Conservation (phyloP, 2,329 filamentous ascomycete genomes). For the Pyrenophora seminiperda region DNA sequence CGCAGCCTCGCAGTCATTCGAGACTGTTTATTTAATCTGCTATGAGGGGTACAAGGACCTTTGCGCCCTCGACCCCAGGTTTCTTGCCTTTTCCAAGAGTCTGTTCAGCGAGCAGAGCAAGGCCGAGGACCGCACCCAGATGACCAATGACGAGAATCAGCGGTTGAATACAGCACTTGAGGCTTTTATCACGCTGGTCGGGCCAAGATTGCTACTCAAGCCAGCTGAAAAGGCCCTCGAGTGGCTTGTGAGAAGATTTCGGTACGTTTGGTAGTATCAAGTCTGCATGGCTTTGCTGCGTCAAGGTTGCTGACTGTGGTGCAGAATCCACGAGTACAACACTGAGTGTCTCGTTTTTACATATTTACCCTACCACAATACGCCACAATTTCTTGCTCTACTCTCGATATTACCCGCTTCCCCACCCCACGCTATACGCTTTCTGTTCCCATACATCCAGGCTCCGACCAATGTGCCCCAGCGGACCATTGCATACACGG, state of each 20-base stretch:
- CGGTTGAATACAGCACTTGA: constrained; percentile 79
- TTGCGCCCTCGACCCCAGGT: constrained; percentile 82
- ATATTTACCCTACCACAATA: constrained; percentile 90
- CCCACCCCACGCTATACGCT: constrained; percentile 77
- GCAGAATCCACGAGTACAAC: constrained; percentile 84
- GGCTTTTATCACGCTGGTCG: constrained; percentile 79
- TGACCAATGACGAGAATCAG: constrained; percentile 80
- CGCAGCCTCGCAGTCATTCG: constrained; percentile 86
- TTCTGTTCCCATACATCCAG: constrained; percentile 83
- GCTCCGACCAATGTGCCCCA: constrained; percentile 77
- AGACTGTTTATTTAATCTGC: constrained; percentile 85
- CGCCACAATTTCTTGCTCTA: constrained; percentile 81
- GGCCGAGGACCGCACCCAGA: constrained; percentile 81
- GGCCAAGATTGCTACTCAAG: constrained; percentile 77
- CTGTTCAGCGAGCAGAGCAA: constrained; percentile 96
- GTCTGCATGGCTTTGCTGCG: background rate
- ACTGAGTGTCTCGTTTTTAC: constrained; percentile 77
- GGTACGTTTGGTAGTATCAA: background rate
- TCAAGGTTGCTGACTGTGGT: background rate
- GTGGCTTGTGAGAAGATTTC: constrained; percentile 91
- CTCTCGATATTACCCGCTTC: constrained; percentile 82
- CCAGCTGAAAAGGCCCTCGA: constrained; percentile 91
- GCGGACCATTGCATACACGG: constrained; percentile 80
- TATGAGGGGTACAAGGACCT: constrained; percentile 89
- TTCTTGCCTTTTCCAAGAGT: constrained; percentile 72